phyloP scores from a whole-genome alignment of 2,329 filamentous ascomycete species.

The Elsinoe necatrix region DNA sequence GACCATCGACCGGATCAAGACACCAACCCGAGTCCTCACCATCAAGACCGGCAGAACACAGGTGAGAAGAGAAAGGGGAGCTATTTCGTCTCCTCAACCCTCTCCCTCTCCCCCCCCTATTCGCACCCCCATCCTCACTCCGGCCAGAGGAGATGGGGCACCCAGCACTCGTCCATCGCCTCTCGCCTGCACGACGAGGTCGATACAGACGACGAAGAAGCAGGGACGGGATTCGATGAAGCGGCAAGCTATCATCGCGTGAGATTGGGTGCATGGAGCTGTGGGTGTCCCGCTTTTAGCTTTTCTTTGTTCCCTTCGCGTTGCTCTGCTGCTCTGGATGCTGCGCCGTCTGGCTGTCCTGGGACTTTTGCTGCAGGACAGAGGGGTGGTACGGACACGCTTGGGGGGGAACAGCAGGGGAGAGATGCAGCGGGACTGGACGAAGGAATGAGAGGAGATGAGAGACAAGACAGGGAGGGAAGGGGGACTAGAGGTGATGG shows the following conservation, averaged over 20 bases:
- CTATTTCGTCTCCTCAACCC: conserved; percentile 59
- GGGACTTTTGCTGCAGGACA: neutral
- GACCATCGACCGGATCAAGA: too few relatives aligned
- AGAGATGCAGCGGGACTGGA: too few relatives aligned
- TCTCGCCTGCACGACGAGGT: conserved; percentile 12
- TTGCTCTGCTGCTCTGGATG: neutral
- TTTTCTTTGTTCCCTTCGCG: conserved; percentile 54
- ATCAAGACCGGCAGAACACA: neutral
- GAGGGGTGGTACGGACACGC: too few relatives aligned
- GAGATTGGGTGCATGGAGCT: conserved; percentile 70
- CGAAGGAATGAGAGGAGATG: too few relatives aligned
- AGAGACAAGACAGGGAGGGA: too few relatives aligned
- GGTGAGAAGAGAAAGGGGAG: neutral
- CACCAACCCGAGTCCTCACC: too few relatives aligned
- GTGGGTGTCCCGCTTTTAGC: conserved; percentile 77
- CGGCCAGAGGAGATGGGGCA: neutral
- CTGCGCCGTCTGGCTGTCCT: too few relatives aligned
- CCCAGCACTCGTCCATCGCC: neutral
- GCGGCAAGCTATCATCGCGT: conserved; percentile 63
- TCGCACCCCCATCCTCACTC: neutral
- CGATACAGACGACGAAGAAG: conserved; percentile 2
- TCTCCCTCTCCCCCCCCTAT: conserved; percentile 27
- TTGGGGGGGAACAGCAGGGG: too few relatives aligned
- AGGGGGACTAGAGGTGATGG: neutral
- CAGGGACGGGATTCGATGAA: conserved; percentile 14